A percentile compares a stretch with the other conserved stretches of the same genome.
Conservation (phyloP, 2,329 filamentous ascomycete species). For the Aspergillus ustus region DNA sequence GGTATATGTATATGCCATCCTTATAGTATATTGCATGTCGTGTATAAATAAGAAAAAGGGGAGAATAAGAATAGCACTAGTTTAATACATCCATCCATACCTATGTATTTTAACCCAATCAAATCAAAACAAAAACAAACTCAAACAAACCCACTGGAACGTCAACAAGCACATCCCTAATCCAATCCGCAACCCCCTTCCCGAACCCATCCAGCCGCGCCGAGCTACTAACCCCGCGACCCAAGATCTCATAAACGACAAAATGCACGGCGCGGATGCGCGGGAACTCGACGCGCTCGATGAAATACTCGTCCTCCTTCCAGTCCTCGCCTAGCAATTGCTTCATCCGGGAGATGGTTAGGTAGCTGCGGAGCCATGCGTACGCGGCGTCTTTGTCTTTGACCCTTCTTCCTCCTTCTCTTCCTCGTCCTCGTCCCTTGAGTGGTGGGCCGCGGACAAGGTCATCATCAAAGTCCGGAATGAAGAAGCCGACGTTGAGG, state of each 20-base stretch:
- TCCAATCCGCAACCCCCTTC: constrained; percentile 59
- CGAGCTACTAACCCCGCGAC: constrained; percentile 54
- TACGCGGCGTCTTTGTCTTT: constrained; percentile 25
- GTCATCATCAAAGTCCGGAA: constrained; percentile 24
- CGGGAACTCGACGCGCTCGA: constrained; percentile 56
- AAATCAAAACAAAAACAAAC: not conserved
- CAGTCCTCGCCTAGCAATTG: constrained; percentile 52
- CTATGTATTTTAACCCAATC: too few relatives aligned
- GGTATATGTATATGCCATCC: too few relatives aligned
- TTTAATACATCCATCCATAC: too few relatives aligned
- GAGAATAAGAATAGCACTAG: not conserved
- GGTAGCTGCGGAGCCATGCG: constrained; percentile 47
- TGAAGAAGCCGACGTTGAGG: constrained; percentile 49
- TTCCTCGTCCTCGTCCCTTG: too few relatives aligned
- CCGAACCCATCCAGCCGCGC: constrained; percentile 54
- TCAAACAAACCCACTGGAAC: constrained; percentile 34
- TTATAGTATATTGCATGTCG: too few relatives aligned
- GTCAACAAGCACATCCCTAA: constrained; percentile 51
- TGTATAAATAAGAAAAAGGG: too few relatives aligned
- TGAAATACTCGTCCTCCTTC: constrained; percentile 45
- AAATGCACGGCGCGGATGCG: constrained; percentile 55
- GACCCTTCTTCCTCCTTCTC: too few relatives aligned
- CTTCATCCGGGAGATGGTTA: constrained; percentile 46
- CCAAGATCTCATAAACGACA: constrained; percentile 54
- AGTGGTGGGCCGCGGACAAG: too few relatives aligned